A percentile compares a stretch with the other conserved stretches of the same genome.
These are phyloP conservation scores for Rhodotorula toruloides DNA, from an alignment of 768 basidiomycete species.

Conservation along the genomic window DNA sequence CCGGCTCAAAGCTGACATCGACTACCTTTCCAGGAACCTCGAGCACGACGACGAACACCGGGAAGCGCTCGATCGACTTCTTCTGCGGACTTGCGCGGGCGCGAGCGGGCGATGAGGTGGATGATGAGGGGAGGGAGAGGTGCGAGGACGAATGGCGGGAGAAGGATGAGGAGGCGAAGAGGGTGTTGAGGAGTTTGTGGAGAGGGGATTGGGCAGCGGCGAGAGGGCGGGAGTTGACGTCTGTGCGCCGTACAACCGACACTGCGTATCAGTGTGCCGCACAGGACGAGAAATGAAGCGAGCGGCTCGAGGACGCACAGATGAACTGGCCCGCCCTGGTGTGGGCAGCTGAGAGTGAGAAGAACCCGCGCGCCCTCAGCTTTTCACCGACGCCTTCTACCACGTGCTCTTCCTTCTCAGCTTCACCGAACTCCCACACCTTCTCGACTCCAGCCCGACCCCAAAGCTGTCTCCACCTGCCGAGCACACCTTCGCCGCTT, in stretches of 20 bases:
- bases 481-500: constrained; percentile 12
- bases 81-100: constrained; percentile 34
- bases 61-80: constrained; percentile 59
- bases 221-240: constrained; percentile 72
- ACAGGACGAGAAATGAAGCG: not conserved
- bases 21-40: constrained; percentile 61
- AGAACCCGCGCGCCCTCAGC: constrained; percentile 67
- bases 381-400: constrained; percentile 54
- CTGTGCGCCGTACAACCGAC: constrained; percentile 47
- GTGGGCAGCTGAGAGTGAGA: constrained; percentile 37
- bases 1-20: constrained; percentile 75
- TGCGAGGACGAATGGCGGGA: constrained; percentile 28
- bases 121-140: constrained; percentile 1
- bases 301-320: constrained; percentile 54
- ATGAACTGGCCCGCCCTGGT: constrained; percentile 75
- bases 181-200: constrained; percentile 61
- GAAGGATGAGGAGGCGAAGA: constrained; percentile 52
- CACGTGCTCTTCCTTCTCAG: constrained; percentile 43
- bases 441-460: constrained; percentile 26
- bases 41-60: constrained; percentile 78
- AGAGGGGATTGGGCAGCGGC: constrained; percentile 56
- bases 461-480: constrained; percentile 35
- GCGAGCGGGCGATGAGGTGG: not conserved
- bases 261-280: not conserved
- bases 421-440: constrained; percentile 50